phyloP scores from a whole-genome alignment of 164 flowering plant species.

The Houttuynia cordata region DNA sequence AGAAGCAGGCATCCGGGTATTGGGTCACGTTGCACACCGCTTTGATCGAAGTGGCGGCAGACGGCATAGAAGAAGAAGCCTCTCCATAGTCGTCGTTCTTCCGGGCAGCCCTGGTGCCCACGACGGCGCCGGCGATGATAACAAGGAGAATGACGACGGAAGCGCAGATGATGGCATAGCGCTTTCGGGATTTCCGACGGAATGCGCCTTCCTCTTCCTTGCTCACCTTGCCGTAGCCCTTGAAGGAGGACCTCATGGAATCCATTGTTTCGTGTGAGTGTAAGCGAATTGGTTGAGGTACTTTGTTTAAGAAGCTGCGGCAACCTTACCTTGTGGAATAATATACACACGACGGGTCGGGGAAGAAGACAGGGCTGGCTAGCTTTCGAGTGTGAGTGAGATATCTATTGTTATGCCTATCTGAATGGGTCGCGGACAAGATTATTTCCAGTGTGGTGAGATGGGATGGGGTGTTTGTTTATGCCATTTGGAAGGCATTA shows the following conservation, averaged over 20 bases:
- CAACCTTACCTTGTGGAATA: too few relatives aligned
- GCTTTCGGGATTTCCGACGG: conserved; percentile 28
- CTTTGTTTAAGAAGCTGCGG: too few relatives aligned
- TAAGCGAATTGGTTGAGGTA: too few relatives aligned
- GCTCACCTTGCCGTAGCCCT: conserved; percentile 37
- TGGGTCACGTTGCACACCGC: conserved; percentile 46
- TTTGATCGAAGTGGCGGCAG: conserved; percentile 27
- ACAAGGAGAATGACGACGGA: conserved; percentile 39
- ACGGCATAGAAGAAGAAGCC: neutral
- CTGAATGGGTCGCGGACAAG: too few relatives aligned
- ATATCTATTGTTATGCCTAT: too few relatives aligned
- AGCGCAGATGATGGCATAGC: conserved; percentile 35
- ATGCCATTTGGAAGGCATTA: too few relatives aligned
- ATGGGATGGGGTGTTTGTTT: too few relatives aligned
- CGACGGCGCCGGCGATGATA: conserved; percentile 37
- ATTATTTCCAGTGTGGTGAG: too few relatives aligned
- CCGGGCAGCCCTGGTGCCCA: conserved; percentile 18
- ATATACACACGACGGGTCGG: too few relatives aligned
- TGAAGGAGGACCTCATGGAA: conserved; percentile 15
- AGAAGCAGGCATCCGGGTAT: conserved; percentile 41
- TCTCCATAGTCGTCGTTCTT: neutral
- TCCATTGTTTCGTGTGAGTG: neutral
- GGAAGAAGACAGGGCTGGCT: too few relatives aligned
- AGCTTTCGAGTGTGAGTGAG: too few relatives aligned
- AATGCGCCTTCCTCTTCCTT: conserved; percentile 24